These are phyloP conservation scores for Helotiales sp. DNA, from an alignment of 2,329 filamentous ascomycete species.

Conservation along the genomic window DNA sequence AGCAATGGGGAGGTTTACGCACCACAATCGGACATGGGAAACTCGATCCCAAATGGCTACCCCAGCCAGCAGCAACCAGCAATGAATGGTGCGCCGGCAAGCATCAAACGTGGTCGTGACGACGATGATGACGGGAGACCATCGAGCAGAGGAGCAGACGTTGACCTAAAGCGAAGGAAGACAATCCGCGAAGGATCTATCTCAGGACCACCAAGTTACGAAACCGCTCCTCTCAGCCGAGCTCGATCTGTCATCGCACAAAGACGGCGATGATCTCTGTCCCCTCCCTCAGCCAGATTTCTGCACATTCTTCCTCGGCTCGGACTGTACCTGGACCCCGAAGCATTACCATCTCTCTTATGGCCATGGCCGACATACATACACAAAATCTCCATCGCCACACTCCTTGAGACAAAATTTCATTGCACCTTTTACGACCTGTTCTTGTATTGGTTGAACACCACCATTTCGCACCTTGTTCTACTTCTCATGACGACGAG, in stretches of 20 bases:
- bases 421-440: constrained; percentile 31
- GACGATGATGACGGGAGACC: constrained; percentile 56
- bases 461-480: constrained; percentile 38
- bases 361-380: constrained; percentile 31
- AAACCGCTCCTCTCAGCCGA: constrained; percentile 46
- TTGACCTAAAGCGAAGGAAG: constrained; percentile 77
- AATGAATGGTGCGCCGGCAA: constrained; percentile 59
- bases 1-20: constrained; percentile 69
- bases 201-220: constrained; percentile 48
- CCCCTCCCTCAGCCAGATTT: constrained; percentile 18
- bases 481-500: constrained; percentile 41
- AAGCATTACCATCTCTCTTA: constrained; percentile 17
- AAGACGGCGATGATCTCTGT: constrained; percentile 31
- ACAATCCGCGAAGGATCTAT: constrained; percentile 64
- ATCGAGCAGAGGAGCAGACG: constrained; percentile 55
- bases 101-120: constrained; percentile 45
- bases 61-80: constrained; percentile 57
- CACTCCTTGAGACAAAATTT: constrained; percentile 33
- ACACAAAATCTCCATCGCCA: constrained; percentile 29
- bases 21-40: constrained; percentile 59
- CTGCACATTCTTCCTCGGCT: constrained; percentile 29
- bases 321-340: constrained; percentile 12
- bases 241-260: constrained; percentile 46
- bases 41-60: constrained; percentile 61
- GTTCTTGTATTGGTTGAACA: constrained; percentile 42